These are phyloP conservation scores for Veloboletus limbatus DNA, from an alignment of 1,284 basidiomycete species.

Conservation along the genomic window DNA sequence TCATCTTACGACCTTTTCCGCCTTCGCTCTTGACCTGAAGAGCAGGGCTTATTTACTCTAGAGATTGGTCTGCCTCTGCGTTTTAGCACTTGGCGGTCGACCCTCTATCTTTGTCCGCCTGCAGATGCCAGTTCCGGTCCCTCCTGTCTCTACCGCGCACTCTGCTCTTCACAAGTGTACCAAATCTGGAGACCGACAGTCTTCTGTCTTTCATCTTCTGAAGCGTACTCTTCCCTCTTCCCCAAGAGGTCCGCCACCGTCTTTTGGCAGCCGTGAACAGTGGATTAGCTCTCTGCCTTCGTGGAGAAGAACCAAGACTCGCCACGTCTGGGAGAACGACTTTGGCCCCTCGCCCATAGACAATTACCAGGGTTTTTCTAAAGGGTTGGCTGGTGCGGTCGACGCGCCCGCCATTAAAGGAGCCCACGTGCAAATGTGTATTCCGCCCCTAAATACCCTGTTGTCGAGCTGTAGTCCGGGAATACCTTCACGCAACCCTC, in stretches of 20 bases:
- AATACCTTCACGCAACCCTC: slow-evolving; percentile 14
- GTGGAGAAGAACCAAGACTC: slow-evolving; percentile 65
- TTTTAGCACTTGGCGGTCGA: slow-evolving; percentile 40
- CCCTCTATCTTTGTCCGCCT: slow-evolving; percentile 36
- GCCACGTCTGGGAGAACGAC: slow-evolving; percentile 62
- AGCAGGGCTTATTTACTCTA: slow-evolving; percentile 31
- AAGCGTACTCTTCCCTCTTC: slow-evolving; percentile 56
- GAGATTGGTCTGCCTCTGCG: slow-evolving; percentile 41
- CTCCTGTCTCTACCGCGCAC: slow-evolving; percentile 55
- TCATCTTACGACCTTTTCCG: slow-evolving; percentile 38
- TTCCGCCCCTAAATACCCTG: slow-evolving; percentile 64
- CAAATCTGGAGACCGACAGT: slow-evolving; percentile 42
- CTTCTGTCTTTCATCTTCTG: slow-evolving; percentile 48
- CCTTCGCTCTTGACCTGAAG: slow-evolving; percentile 30
- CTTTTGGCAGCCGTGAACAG: slow-evolving; percentile 64
- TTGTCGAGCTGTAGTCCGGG: slow-evolving; percentile 21
- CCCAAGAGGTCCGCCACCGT: slow-evolving; percentile 57
- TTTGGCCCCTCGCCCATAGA: slow-evolving; percentile 12
- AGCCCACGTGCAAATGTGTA: slow-evolving; percentile 73
- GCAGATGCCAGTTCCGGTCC: slow-evolving; percentile 84
- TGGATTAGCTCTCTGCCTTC: slow-evolving; percentile 68
- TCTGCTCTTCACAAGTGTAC: slow-evolving; percentile 59
- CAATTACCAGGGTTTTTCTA: slow-evolving; percentile 54
- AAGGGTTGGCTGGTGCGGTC: slow-evolving; percentile 68
- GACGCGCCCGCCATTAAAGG: slow-evolving; percentile 81